A percentile compares a stretch with the other conserved stretches of the same genome.
Conservation (phyloP, 257 asterid genomes). For the Buddleja alternifolia region DNA sequence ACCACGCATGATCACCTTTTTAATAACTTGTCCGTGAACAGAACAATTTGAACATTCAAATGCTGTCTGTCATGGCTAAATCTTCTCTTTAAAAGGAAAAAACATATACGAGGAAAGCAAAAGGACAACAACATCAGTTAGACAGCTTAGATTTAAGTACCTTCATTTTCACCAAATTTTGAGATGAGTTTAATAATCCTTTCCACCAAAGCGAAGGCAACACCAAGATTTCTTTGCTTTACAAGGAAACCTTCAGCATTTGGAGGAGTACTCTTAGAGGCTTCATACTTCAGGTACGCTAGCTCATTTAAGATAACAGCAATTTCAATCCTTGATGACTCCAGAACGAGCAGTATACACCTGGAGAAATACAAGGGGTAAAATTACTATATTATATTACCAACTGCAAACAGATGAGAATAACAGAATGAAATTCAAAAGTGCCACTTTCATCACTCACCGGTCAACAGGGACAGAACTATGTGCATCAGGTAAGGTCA, state of each 20-base stretch:
- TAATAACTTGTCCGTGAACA: slow-evolving; percentile 14
- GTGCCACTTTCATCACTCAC: slow-evolving; percentile 41
- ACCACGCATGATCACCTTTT: slow-evolving; percentile 7
- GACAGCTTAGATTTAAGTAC: slow-evolving; percentile 35
- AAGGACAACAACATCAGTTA: slow-evolving; percentile 25
- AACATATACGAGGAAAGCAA: background rate
- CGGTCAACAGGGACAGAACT: slow-evolving; percentile 61
- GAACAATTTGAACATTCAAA: background rate
- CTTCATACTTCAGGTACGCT: slow-evolving; percentile 80
- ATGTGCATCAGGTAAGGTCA: slow-evolving; percentile 42
- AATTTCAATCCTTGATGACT: slow-evolving; percentile 89
- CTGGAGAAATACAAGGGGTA: slow-evolving; percentile 46
- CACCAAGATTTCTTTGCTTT: slow-evolving; percentile 73
- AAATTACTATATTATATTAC: background rate
- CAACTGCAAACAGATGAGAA: slow-evolving; percentile 12
- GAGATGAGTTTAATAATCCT: slow-evolving; percentile 77
- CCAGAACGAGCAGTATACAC: slow-evolving; percentile 83
- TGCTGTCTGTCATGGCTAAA: background rate
- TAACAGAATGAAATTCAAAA: slow-evolving; percentile 11
- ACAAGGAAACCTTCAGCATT: slow-evolving; percentile 46
- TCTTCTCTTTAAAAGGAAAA: background rate
- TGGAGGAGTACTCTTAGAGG: slow-evolving; percentile 49
- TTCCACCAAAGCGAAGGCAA: slow-evolving; percentile 80
- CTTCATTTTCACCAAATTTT: slow-evolving; percentile 65
- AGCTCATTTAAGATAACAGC: slow-evolving; percentile 88